These are phyloP conservation scores for Aspergillus sclerotioniger DNA, from an alignment of 495 filamentous ascomycete genomes.

Conservation along the genomic window DNA sequence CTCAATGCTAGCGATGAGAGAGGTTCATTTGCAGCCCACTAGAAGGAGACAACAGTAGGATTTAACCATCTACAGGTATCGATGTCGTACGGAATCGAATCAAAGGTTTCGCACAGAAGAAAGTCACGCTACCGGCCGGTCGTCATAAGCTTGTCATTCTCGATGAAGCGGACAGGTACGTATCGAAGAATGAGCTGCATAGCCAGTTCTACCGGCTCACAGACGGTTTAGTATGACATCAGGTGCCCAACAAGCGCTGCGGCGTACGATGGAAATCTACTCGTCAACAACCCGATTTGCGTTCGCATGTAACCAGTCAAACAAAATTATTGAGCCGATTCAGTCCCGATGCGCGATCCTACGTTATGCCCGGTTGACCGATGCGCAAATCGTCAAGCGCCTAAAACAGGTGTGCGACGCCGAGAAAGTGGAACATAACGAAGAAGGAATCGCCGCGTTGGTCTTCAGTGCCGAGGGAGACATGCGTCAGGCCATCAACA, in stretches of 20 bases:
- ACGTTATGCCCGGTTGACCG: slow-evolving; percentile 87
- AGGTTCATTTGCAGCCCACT: slow-evolving; percentile 44
- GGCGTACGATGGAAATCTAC: slow-evolving; percentile 99
- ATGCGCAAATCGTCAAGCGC: slow-evolving; percentile 85
- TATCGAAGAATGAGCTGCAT: neutral
- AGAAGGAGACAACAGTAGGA: neutral
- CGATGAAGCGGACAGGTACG: slow-evolving; percentile 88
- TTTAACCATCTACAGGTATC: slow-evolving; percentile 59
- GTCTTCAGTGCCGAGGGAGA: slow-evolving; percentile 98
- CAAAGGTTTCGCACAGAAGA: slow-evolving; percentile 99
- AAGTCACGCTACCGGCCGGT: slow-evolving; percentile 88
- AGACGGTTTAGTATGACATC: slow-evolving; percentile 68
- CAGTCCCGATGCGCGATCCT: slow-evolving; percentile 97
- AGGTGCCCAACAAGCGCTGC: slow-evolving; percentile 92
- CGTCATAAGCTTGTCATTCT: slow-evolving; percentile 96
- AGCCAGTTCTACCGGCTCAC: neutral
- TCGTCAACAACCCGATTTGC: slow-evolving; percentile 94
- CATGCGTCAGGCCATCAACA: slow-evolving; percentile 99
- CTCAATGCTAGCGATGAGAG: slow-evolving; percentile 95
- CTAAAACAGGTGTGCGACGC: slow-evolving; percentile 88
- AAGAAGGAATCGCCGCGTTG: slow-evolving; percentile 91
- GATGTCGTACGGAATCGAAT: slow-evolving; percentile 98
- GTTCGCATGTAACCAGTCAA: slow-evolving; percentile 97
- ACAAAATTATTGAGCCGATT: slow-evolving; percentile 98
- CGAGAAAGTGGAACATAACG: slow-evolving; percentile 81